Base-by-base conservation (phyloP, 495 filamentous ascomycete species). In the Aspergillus coremiiformis region DNA sequence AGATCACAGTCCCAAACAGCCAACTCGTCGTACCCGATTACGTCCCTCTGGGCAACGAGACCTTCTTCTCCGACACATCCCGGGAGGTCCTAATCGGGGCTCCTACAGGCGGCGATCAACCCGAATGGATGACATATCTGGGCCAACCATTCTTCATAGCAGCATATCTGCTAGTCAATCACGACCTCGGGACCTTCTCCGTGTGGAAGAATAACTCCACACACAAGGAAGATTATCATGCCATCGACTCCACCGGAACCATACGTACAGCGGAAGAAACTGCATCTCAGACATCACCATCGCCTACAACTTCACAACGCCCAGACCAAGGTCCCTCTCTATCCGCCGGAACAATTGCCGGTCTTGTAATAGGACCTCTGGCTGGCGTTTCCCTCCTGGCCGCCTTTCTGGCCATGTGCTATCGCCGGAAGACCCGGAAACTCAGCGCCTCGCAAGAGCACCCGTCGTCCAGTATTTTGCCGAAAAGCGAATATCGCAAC, bases 121-220 rank as follows among this genome's bases (percentile, higher is more conserved):
- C 63, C 21, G 65, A 70, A 33, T 53, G 59, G 6, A 53, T 65
- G 0, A 17, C 15, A 21, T 51, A 66, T 21, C 53, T 75, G 5
- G 73, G 72, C 20, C 59, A 62, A 14, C 61, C 63, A 9, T 77
- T 77, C 49, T 58, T 77, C 26, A 68, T 67, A 5, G 44, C 60
- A 11, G 63, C 69, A 2, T 73, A 75, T 30, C 55, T 75, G 7
- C 56, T 68, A 30, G 66, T 74, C 17, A 59, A 74, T 37, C 37
- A 41, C 37, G 37, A 41, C 12, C 54, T 67, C 23, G 37, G 26
- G 4, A 22, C 29, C 12, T 49, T 49, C 23, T 14, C 29, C 15
- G 33, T 49, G 19, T 49, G 47, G 47, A 5, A 37, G 19, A 41
- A 14, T 30, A 49, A 39, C 9, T 1, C 33, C 5, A 49, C 47